These are phyloP conservation scores for Candida gigantensis DNA, from an alignment of 1,139 yeast species.

Conservation along the genomic window DNA sequence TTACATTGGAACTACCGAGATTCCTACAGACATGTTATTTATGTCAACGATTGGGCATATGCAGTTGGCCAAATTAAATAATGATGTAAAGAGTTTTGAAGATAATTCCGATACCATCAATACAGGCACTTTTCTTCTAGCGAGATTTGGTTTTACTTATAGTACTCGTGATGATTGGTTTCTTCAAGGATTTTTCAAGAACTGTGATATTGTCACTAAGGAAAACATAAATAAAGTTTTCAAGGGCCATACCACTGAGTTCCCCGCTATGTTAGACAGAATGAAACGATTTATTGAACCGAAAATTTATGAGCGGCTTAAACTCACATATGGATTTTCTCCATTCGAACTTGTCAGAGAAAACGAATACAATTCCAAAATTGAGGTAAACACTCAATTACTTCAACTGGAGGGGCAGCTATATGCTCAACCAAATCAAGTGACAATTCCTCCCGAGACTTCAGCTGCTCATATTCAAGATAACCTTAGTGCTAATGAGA, in stretches of 20 bases:
- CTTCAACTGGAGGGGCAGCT: neutral
- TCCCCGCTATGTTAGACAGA: constrained; percentile 8
- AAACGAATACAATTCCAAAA: neutral
- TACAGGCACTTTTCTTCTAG: constrained; percentile 5
- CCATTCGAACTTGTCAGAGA: neutral
- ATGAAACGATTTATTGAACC: neutral
- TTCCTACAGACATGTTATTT: constrained; percentile 3
- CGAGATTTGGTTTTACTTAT: constrained; percentile 12
- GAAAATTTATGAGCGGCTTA: neutral
- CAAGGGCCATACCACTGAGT: constrained; percentile 9
- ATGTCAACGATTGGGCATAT: constrained; percentile 1
- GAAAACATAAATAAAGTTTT: constrained; percentile 7
- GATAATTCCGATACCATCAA: no score
- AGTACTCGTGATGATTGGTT: constrained; percentile 6
- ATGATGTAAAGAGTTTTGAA: neutral
- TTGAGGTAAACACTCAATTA: constrained; percentile 3
- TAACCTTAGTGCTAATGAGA: no score
- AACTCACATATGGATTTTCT: neutral
- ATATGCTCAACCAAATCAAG: no score
- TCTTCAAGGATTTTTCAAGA: constrained; percentile 9
- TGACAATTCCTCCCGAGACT: no score
- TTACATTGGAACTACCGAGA: neutral
- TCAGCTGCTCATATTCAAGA: no score
- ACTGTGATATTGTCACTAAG: constrained; percentile 1
- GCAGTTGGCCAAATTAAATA: constrained; percentile 3